Conservation (phyloP, 169 alveolate species). For the Eimeria maxima region DNA sequence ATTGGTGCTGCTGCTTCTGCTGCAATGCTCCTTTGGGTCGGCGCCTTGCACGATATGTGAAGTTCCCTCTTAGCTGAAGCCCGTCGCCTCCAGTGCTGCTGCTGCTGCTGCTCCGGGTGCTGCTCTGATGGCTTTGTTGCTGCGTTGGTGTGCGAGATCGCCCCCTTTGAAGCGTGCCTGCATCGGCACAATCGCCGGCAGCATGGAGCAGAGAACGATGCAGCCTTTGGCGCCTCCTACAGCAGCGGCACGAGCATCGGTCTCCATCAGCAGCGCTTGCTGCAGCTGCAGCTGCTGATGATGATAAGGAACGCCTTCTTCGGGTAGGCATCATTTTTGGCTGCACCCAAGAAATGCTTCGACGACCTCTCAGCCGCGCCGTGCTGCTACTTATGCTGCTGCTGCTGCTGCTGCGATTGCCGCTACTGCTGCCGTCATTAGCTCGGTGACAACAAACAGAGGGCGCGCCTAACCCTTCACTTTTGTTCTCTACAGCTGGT, state of each 20-base stretch:
- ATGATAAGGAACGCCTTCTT: not conserved
- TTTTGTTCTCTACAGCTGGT: not conserved
- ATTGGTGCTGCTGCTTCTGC: not conserved
- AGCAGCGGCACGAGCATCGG: slow-evolving; percentile 64
- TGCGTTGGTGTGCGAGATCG: not conserved
- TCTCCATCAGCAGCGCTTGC: slow-evolving; percentile 62
- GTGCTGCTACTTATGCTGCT: slow-evolving; percentile 31
- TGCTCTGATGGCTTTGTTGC: not conserved
- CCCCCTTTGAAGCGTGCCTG: not conserved
- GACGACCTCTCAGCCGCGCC: not conserved
- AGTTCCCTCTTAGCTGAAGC: not conserved
- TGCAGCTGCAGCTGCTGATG: slow-evolving; percentile 40
- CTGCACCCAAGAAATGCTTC: not conserved
- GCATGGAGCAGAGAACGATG: slow-evolving; percentile 62
- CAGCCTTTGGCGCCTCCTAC: slow-evolving; percentile 15
- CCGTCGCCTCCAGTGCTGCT: slow-evolving; percentile 24
- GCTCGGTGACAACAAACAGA: not conserved
- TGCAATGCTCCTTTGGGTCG: not conserved
- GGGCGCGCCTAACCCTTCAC: not conserved
- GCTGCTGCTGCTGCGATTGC: slow-evolving; percentile 32
- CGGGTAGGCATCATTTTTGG: not conserved
- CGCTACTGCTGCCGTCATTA: slow-evolving; percentile 11
- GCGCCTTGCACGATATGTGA: not conserved
- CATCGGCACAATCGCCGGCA: slow-evolving; percentile 28
- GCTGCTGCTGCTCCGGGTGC: slow-evolving; percentile 46